Conservation (phyloP, 352 stramenopile species). For the Globisporangium spiculum region DNA sequence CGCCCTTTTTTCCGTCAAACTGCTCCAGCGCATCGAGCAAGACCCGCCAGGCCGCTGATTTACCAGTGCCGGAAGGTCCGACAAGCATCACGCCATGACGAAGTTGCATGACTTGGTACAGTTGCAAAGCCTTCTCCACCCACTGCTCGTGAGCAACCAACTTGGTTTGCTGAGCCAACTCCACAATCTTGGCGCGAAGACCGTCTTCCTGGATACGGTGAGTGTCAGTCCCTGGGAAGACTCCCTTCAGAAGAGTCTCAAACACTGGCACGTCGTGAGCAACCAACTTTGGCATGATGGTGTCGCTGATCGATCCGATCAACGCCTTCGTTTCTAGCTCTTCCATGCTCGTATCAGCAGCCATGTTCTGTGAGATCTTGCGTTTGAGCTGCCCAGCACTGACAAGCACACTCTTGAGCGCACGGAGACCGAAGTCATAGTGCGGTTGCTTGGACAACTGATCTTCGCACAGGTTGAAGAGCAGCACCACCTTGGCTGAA, state of each 20-base stretch:
- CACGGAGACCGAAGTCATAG: slow-evolving; percentile 99
- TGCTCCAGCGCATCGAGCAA: slow-evolving; percentile 93
- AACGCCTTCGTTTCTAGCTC: slow-evolving; percentile 93
- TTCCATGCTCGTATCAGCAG: slow-evolving; percentile 39
- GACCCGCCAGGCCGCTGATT: slow-evolving; percentile 93
- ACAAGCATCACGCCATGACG: slow-evolving; percentile 99
- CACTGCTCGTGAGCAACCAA: slow-evolving; percentile 91
- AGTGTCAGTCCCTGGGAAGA: slow-evolving; percentile 94
- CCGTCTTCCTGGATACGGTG: slow-evolving; percentile 85
- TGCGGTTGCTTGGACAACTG: slow-evolving; percentile 99
- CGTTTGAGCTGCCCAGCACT: slow-evolving; percentile 98
- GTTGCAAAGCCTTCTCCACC: slow-evolving; percentile 98
- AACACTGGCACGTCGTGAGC: slow-evolving; percentile 97
- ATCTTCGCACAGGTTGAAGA: slow-evolving; percentile 98
- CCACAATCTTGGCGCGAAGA: slow-evolving; percentile 87
- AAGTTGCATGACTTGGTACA: slow-evolving; percentile 98
- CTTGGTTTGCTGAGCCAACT: slow-evolving; percentile 88
- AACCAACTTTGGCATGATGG: slow-evolving; percentile 99
- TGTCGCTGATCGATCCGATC: slow-evolving; percentile 98
- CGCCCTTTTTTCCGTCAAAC: slow-evolving; percentile 95
- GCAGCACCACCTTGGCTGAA: slow-evolving; percentile 95
- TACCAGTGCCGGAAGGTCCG: slow-evolving; percentile 95
- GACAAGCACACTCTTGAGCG: slow-evolving; percentile 98
- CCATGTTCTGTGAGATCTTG: slow-evolving; percentile 65
- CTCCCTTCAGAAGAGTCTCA: slow-evolving; percentile 93